Percentiles rank a stretch among this genome's conserved stretches.
These are phyloP conservation scores for Sugiyamaella xylanicola DNA, from an alignment of 1,139 yeast species.

Conservation along the genomic window DNA sequence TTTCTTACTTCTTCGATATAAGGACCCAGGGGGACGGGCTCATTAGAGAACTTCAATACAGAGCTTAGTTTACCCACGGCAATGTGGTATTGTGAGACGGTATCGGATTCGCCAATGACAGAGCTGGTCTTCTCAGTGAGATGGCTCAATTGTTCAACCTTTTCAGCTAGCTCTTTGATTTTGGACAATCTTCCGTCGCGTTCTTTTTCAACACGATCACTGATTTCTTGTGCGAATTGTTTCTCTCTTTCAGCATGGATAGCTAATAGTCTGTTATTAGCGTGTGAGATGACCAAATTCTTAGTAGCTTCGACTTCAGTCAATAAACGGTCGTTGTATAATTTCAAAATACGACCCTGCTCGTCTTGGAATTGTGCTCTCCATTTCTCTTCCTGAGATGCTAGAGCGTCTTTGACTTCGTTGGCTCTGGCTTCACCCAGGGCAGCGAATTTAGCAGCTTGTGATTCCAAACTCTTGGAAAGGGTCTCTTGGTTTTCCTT, in stretches of 20 bases:
- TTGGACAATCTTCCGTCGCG: slow-evolving; percentile 78
- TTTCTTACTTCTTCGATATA: slow-evolving; percentile 42
- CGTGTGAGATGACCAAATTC: slow-evolving; percentile 68
- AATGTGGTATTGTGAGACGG: slow-evolving; percentile 58
- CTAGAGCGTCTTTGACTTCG: slow-evolving; percentile 46
- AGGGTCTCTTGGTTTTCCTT: slow-evolving; percentile 32
- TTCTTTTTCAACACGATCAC: slow-evolving; percentile 71
- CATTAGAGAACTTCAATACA: slow-evolving; percentile 45
- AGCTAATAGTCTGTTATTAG: slow-evolving; percentile 73
- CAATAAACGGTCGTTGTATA: slow-evolving; percentile 60
- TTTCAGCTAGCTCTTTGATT: slow-evolving; percentile 59
- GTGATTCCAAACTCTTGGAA: slow-evolving; percentile 33
- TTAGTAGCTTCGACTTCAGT: slow-evolving; percentile 72
- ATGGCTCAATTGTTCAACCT: slow-evolving; percentile 61
- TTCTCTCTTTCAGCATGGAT: slow-evolving; percentile 72
- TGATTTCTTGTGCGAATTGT: slow-evolving; percentile 65
- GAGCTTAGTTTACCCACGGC: slow-evolving; percentile 58
- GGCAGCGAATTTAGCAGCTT: slow-evolving; percentile 35
- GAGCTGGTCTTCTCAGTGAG: slow-evolving; percentile 61
- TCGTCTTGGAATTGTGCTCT: slow-evolving; percentile 61
- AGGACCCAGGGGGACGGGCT: slow-evolving; percentile 45
- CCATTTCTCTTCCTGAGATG: slow-evolving; percentile 55
- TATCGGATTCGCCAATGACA: slow-evolving; percentile 58
- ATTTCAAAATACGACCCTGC: slow-evolving; percentile 62
- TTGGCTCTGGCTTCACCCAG: slow-evolving; percentile 34